phyloP scores from a whole-genome alignment of 768 basidiomycete genomes.

The Neoboletus brunneissimus region DNA sequence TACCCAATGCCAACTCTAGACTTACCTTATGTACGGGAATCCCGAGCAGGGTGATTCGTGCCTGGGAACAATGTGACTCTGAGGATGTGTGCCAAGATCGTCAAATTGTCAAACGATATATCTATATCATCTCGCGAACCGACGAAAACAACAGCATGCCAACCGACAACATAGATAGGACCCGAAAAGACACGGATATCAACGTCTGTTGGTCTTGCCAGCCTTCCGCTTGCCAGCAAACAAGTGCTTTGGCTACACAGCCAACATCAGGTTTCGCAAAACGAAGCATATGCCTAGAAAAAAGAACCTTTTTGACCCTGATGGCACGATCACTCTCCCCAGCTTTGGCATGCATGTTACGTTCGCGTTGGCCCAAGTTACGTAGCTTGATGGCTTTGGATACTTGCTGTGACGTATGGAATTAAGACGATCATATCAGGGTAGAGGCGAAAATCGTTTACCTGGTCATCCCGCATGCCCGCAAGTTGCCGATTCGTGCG shows the following conservation, averaged over 20 bases:
- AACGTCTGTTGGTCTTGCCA: conserved; percentile 80
- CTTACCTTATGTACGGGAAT: not conserved
- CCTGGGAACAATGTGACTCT: not conserved
- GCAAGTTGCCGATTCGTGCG: conserved; percentile 71
- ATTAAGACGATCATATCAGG: not conserved
- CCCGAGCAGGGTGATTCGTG: not conserved
- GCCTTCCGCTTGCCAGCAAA: conserved; percentile 82
- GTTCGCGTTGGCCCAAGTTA: conserved; percentile 81
- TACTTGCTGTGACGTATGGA: conserved; percentile 55
- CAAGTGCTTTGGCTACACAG: conserved; percentile 74
- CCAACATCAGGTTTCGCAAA: conserved; percentile 2
- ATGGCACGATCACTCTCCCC: conserved; percentile 87
- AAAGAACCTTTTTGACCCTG: conserved; percentile 74
- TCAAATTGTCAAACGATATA: not conserved
- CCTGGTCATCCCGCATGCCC: conserved; percentile 74
- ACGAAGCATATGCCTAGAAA: not conserved
- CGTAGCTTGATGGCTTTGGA: conserved; percentile 78
- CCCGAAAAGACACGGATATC: conserved; percentile 18
- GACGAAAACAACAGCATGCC: conserved; percentile 1
- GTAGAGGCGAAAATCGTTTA: conserved; percentile 22
- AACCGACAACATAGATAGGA: conserved; percentile 2
- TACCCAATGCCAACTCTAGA: not conserved
- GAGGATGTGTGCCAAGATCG: not conserved
- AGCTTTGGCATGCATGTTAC: conserved; percentile 87
- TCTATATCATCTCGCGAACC: conserved; percentile 1